Percentiles rank a stretch among this genome's conserved stretches.
Conservation (phyloP, 306 rosid species). For the Urtica urens region DNA sequence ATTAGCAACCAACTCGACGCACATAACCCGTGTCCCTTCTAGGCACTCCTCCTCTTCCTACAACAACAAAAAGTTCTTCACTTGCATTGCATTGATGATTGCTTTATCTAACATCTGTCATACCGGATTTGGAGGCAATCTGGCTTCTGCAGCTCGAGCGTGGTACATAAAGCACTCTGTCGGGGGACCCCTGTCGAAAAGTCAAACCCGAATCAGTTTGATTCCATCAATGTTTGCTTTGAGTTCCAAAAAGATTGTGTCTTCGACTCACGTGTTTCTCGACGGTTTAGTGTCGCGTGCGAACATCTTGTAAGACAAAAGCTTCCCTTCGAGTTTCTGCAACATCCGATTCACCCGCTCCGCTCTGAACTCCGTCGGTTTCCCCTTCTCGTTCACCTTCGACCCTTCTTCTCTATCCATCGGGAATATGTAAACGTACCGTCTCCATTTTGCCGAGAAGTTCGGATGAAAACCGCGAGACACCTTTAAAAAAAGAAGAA, state of each 20-base stretch:
- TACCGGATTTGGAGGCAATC: conserved; percentile 50
- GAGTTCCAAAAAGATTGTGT: neutral
- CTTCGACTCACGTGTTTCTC: conserved; percentile 66
- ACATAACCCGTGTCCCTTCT: conserved; percentile 61
- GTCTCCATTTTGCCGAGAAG: conserved; percentile 96
- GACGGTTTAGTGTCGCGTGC: conserved; percentile 98
- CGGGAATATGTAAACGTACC: conserved; percentile 75
- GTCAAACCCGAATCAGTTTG: too few relatives aligned
- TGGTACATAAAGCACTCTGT: conserved; percentile 86
- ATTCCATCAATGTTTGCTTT: too few relatives aligned
- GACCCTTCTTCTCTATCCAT: conserved; percentile 35
- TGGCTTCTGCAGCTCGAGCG: conserved; percentile 73
- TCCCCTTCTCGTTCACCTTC: conserved; percentile 32
- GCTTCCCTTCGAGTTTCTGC: conserved; percentile 63
- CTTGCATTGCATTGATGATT: conserved; percentile 1
- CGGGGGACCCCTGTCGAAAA: conserved; percentile 81
- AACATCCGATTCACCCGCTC: conserved; percentile 60
- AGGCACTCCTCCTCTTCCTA: conserved; percentile 50
- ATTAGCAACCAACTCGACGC: conserved; percentile 86
- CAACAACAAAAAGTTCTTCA: conserved; percentile 16
- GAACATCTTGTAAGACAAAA: conserved; percentile 83
- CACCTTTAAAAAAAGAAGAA: too few relatives aligned
- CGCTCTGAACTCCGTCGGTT: conserved; percentile 44
- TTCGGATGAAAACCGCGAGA: conserved; percentile 87
- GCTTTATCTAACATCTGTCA: conserved; percentile 7